phyloP scores from a whole-genome alignment of 2,329 filamentous ascomycete species.

The Biscogniauxia mediterranea region DNA sequence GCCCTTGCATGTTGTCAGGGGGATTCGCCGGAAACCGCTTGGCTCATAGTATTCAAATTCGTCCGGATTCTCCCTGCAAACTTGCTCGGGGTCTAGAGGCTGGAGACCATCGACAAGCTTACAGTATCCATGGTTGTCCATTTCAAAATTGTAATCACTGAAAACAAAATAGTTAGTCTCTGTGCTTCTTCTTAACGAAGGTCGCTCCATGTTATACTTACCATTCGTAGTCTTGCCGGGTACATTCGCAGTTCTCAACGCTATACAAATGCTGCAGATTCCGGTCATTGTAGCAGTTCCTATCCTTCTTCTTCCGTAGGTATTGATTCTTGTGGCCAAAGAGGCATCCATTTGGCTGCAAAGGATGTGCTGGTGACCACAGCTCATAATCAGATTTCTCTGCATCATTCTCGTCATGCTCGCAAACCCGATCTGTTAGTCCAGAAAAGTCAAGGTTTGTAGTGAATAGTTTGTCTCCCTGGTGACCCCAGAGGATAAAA shows the following conservation, averaged over 20 bases:
- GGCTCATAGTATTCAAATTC: constrained; percentile 77
- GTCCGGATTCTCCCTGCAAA: constrained; percentile 61
- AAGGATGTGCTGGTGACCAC: constrained; percentile 84
- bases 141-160: constrained; percentile 92
- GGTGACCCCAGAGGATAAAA: constrained; percentile 83
- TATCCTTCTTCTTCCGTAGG: constrained; percentile 80
- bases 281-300: constrained; percentile 78
- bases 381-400: constrained; percentile 71
- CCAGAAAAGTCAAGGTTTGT: constrained; percentile 89
- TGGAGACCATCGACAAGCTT: constrained; percentile 69
- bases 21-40: constrained; percentile 86
- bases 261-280: constrained; percentile 69
- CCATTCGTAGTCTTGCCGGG: constrained; percentile 89
- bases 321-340: constrained; percentile 92
- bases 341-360: constrained; percentile 75
- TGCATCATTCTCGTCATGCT: constrained; percentile 58
- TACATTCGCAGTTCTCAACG: constrained; percentile 79
- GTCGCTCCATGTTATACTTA: constrained; percentile 41
- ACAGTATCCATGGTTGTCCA: constrained; percentile 74
- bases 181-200: constrained; percentile 1
- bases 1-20: constrained; percentile 80
- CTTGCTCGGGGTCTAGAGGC: constrained; percentile 51
- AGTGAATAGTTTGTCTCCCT: constrained; percentile 61
- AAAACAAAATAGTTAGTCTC: constrained; percentile 25
- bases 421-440: constrained; percentile 70